Conservation (phyloP, 768 basidiomycete genomes). For the Lactarius sp. region DNA sequence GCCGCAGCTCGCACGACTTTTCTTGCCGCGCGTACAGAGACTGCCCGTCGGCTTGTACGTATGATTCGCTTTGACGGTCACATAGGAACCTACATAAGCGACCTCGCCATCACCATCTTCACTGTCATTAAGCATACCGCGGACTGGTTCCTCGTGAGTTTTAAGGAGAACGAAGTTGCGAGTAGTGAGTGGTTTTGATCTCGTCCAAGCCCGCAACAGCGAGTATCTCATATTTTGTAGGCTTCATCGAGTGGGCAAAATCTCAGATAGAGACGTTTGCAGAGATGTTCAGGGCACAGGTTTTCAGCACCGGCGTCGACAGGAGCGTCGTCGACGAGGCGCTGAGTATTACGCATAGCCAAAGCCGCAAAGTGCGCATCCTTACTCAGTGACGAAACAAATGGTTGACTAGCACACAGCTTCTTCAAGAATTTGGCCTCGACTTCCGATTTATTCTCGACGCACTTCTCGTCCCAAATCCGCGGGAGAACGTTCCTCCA, state of each 20-base stretch:
- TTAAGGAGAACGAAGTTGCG: conserved; percentile 91
- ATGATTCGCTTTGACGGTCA: conserved; percentile 90
- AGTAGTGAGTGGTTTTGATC: conserved; percentile 56
- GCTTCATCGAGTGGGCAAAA: conserved; percentile 93
- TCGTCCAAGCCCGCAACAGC: not conserved
- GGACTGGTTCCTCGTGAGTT: conserved; percentile 96
- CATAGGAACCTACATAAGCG: conserved; percentile 77
- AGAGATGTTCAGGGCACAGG: conserved; percentile 84
- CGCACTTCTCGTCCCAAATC: conserved; percentile 53
- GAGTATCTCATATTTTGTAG: conserved; percentile 39
- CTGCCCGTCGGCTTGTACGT: conserved; percentile 73
- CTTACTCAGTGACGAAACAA: not conserved
- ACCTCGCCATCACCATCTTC: conserved; percentile 85
- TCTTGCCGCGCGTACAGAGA: conserved; percentile 67
- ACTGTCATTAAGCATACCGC: conserved; percentile 95
- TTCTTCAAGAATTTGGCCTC: conserved; percentile 88
- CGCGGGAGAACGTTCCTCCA: conserved; percentile 26
- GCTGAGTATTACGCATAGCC: conserved; percentile 65
- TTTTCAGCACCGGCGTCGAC: conserved; percentile 79
- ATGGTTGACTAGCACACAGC: conserved; percentile 36
- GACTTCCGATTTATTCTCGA: conserved; percentile 94
- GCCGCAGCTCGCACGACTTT: conserved; percentile 80
- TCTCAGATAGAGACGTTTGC: conserved; percentile 78
- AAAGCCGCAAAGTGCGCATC: conserved; percentile 72
- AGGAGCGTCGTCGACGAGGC: conserved; percentile 71